A percentile compares a stretch with the other conserved stretches of the same genome.
Evolutionary conservation across 352 stramenopile genomes (phyloP).

Genomic region (Phytopythium mirpurense): DNA sequence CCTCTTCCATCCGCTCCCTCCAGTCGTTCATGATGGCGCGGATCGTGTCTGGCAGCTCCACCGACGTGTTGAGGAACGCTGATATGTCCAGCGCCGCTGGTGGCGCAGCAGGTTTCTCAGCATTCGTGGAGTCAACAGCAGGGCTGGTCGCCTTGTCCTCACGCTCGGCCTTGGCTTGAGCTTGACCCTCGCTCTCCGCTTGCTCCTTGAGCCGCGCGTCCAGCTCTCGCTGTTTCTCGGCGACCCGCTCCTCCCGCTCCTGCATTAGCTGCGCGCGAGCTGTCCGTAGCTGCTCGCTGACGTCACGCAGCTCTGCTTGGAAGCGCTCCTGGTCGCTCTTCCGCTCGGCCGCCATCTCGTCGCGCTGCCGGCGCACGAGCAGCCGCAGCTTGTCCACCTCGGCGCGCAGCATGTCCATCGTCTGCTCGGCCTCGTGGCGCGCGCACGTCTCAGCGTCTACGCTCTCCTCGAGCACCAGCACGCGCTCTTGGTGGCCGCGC

Average conservation of each 20-base stretch:
- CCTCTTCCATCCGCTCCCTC: constrained; percentile 50
- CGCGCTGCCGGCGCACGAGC: constrained; percentile 42
- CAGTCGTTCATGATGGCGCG: constrained; percentile 57
- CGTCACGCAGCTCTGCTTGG: constrained; percentile 25
- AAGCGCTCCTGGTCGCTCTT: constrained; percentile 22
- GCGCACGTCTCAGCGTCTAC: constrained; percentile 45
- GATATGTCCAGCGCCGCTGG: constrained; percentile 25
- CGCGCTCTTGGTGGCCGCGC: constrained; percentile 47
- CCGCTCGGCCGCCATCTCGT: constrained; percentile 34
- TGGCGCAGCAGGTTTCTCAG: neutral
- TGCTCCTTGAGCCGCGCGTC: constrained; percentile 35
- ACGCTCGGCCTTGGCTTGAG: no score
- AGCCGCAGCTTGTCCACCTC: constrained; percentile 64
- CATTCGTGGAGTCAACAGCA: no score
- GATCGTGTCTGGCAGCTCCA: constrained; percentile 48
- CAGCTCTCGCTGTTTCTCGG: constrained; percentile 55
- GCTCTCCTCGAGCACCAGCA: constrained; percentile 55
- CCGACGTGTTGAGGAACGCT: constrained; percentile 51
- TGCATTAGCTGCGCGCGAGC: constrained; percentile 48
- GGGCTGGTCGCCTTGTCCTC: no score
- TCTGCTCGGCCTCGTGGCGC: constrained; percentile 55
- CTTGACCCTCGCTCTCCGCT: constrained; percentile 1
- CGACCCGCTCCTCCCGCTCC: constrained; percentile 45
- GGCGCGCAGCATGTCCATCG: constrained; percentile 59
- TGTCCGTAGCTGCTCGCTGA: constrained; percentile 38